Conservation (phyloP, 2,329 filamentous ascomycete species). For the Fusarium zealandicum region DNA sequence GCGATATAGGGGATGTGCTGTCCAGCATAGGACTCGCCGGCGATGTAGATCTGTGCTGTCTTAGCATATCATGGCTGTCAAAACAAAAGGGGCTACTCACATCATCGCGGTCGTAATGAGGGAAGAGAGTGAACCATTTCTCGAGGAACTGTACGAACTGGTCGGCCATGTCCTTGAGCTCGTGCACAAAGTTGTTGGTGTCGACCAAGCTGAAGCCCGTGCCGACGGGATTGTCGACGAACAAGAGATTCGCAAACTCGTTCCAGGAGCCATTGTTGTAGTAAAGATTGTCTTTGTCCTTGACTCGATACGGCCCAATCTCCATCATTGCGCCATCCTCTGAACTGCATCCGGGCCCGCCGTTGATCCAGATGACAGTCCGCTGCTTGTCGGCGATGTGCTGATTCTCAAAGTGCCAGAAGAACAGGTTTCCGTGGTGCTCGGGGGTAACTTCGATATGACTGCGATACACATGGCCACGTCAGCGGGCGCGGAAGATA, state of each 20-base stretch:
- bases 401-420: conserved; percentile 96
- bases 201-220: conserved; percentile 97
- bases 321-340: conserved; percentile 98
- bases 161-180: conserved; percentile 85
- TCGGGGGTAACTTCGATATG: conserved; percentile 90
- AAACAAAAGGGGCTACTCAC: conserved; percentile 62
- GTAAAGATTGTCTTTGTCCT: conserved; percentile 72
- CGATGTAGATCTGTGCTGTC: conserved; percentile 78
- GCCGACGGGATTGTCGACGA: conserved; percentile 96
- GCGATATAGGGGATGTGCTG: conserved; percentile 98
- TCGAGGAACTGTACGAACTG: conserved; percentile 91
- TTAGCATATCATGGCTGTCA: conserved; percentile 28
- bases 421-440: conserved; percentile 93
- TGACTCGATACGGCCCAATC: conserved; percentile 88
- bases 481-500: conserved; percentile 32
- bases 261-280: conserved; percentile 98
- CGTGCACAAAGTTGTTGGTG: conserved; percentile 83
- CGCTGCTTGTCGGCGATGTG: conserved; percentile 92
- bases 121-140: conserved; percentile 90
- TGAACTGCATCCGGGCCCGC: conserved; percentile 94
- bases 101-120: conserved; percentile 90
- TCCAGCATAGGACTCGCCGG: conserved; percentile 95
- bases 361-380: conserved; percentile 96
- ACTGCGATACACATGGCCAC: conserved; percentile 53
- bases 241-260: conserved; percentile 95